Evolutionary conservation across 306 rosid genomes (phyloP).

Genomic region (Gastrolobium bilobum): DNA sequence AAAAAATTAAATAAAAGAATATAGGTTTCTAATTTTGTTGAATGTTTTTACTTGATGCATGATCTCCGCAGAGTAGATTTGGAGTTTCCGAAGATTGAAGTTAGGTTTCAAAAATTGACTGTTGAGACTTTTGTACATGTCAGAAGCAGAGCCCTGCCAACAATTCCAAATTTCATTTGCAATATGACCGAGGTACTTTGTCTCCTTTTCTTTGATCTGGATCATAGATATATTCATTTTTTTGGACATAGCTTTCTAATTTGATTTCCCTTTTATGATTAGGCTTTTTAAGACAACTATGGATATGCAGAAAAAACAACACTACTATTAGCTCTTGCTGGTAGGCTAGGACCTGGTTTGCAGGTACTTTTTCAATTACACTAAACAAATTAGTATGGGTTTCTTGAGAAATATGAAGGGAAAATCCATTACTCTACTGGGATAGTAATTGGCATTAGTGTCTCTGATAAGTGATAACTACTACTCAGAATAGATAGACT

Average conservation of each 20-base stretch:
- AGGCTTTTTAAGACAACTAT: conserved; percentile 77
- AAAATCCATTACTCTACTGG: too few species aligned
- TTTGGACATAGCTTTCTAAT: conserved; percentile 4
- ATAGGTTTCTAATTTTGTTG: background rate
- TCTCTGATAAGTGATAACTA: too few species aligned
- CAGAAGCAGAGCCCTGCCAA: conserved; percentile 97
- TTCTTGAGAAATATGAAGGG: too few species aligned
- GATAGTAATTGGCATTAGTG: too few species aligned
- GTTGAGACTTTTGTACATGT: conserved; percentile 91
- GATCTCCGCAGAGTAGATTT: conserved; percentile 72
- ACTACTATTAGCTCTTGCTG: conserved; percentile 91
- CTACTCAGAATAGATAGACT: too few species aligned
- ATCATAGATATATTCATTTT: too few species aligned
- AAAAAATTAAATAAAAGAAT: background rate
- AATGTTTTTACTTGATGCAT: background rate
- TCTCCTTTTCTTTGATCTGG: background rate
- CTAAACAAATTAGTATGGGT: background rate
- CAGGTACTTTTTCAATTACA: conserved; percentile 66
- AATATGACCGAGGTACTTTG: conserved; percentile 84
- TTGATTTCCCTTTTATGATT: conserved; percentile 20
- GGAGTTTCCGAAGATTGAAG: conserved; percentile 92
- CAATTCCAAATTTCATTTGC: conserved; percentile 87
- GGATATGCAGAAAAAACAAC: conserved; percentile 75
- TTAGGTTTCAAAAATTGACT: conserved; percentile 80
- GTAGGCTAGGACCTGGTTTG: conserved; percentile 85